Base-by-base conservation (phyloP, 345 rosid genomes). In the Eucalyptus decipiens region DNA sequence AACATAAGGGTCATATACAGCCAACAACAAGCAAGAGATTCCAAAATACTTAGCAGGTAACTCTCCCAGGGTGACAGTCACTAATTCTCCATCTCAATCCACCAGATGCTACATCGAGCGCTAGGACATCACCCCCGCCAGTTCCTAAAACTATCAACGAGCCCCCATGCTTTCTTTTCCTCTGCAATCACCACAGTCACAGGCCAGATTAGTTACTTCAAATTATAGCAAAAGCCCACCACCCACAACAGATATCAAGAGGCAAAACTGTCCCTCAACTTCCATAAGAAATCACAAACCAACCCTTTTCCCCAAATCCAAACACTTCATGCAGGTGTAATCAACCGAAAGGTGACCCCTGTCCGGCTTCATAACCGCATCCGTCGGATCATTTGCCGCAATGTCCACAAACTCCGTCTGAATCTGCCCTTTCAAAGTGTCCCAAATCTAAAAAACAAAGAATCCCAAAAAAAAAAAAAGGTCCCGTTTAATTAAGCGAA, bases 51-150 rank as follows among this genome's bases (percentile, higher is more conserved):
- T 26, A 49, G 91, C 69, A 87, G 65, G 86, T 86, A 58, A 92
- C 96, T 87, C 87, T 97, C 99, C 99, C 99, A 21, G 99, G 97
- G 93, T 98, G 98, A 91, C 98, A 98, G 89, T 98, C 99, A 87
- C 91, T 93, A 40, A 95, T 89, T 86, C 93, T 95, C 99, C 99
- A 98, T 91, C 94, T 96, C 86, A 96, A 92, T 90, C 93, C 98
- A 92, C 99, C 98, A 91, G 97, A 93, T 90, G 98, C 91, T 12
- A 98, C 96, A 91, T 96, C 99, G 85, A 98, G 95, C 19, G 98
- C 98, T 89, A 98, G 92, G 81, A 98, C 95, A 91, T 97, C 99
- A 72, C 97, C 99, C 87, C 99, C 94, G 89, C 98, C 98, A 1
- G 98, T 97, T 89, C 99, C 99, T 80, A 95, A 93, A 34, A 97